Evolutionary conservation across 352 stramenopile genomes (phyloP), one percentile per base, ranked within the genome.

Genomic region (Phytophthora agathidicida): DNA sequence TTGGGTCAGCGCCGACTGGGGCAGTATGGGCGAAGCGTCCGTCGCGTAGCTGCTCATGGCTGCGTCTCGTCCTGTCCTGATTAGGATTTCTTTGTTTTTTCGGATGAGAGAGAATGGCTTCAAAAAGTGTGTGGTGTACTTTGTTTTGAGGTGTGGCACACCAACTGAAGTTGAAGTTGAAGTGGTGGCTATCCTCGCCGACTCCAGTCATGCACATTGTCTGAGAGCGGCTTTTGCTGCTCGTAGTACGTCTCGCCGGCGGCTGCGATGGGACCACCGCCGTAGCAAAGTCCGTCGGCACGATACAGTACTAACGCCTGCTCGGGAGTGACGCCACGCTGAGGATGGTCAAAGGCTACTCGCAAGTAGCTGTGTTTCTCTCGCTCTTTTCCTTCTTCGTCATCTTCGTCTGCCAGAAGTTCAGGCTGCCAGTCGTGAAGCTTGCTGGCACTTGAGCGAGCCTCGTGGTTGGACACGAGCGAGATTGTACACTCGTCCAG

Each of bases 291-390:
- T 7, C 86, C 82, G 33, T 97, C 89, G 2, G 53, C 49, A 23
- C 76, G 75, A 57, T 97, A 97, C 32, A 97, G 65, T n/a, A 94
- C 90, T 14, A 96, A 69, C 9, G 88, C 79, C 41, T 97, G 90
- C 30, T 91, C 81, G 13, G 84, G 84, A 8, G 90, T 93, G 5
- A 96, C 73, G 17, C 83, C 90, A 5, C 89, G 81, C 59, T 97
- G 86, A 4, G 88, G 85, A 19, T 76, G 41, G 27, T 94, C 83
- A 65, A 96, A 97, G 19, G 89, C 79, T 4, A 97, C 71, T 14
- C 75, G 77, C 5, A 95, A 60, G 35, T 80, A 91, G 51, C 30
- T 43, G 11, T 28, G 20, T 2, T 51, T 31, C 14, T 49, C 31
- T 10, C 35, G 26, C 5, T 55, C n/a, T 6, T 51, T 27, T 14